Percentiles rank a stretch among this genome's conserved stretches.
phyloP scores from a whole-genome alignment of 768 basidiomycete genomes.

The Vararia minispora region DNA sequence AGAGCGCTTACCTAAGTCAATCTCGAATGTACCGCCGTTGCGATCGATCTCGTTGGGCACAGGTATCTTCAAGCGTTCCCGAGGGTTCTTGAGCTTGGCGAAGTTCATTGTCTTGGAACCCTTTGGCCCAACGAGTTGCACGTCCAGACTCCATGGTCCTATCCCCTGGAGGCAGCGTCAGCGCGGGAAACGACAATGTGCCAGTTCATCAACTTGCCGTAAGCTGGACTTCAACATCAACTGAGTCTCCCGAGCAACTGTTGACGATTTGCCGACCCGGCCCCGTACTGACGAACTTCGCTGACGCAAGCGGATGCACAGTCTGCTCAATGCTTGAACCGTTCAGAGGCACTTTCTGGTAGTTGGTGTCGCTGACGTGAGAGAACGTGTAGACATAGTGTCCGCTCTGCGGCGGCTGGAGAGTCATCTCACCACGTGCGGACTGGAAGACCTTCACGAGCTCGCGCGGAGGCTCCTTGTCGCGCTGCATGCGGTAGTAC shows the following conservation, averaged over 20 bases:
- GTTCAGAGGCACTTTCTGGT: slow-evolving; percentile 61
- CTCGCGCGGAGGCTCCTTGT: slow-evolving; percentile 54
- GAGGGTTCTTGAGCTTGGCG: slow-evolving; percentile 40
- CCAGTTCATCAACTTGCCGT: slow-evolving; percentile 35
- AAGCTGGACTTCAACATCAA: slow-evolving; percentile 74
- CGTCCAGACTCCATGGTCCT: slow-evolving; percentile 80
- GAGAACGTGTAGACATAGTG: slow-evolving; percentile 79
- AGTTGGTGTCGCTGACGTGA: slow-evolving; percentile 74
- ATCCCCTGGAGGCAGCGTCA: slow-evolving; percentile 46
- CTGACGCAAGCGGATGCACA: slow-evolving; percentile 81
- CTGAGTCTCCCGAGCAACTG: slow-evolving; percentile 68
- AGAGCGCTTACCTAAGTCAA: slow-evolving; percentile 51
- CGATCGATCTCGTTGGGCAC: slow-evolving; percentile 56
- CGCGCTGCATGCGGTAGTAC: slow-evolving; percentile 62
- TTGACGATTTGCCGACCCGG: slow-evolving; percentile 44
- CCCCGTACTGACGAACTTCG: slow-evolving; percentile 46
- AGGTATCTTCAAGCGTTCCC: slow-evolving; percentile 48
- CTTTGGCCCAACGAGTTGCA: slow-evolving; percentile 70
- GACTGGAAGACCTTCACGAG: slow-evolving; percentile 45
- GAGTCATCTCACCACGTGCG: slow-evolving; percentile 70
- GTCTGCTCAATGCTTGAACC: slow-evolving; percentile 77
- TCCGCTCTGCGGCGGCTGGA: slow-evolving; percentile 84
- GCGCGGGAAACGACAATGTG: background rate
- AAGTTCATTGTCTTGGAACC: slow-evolving; percentile 49
- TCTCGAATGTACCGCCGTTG: slow-evolving; percentile 68